These are phyloP conservation scores for Debaryomycetaceae sp. DNA, from an alignment of 1,139 yeast species.

Conservation along the genomic window DNA sequence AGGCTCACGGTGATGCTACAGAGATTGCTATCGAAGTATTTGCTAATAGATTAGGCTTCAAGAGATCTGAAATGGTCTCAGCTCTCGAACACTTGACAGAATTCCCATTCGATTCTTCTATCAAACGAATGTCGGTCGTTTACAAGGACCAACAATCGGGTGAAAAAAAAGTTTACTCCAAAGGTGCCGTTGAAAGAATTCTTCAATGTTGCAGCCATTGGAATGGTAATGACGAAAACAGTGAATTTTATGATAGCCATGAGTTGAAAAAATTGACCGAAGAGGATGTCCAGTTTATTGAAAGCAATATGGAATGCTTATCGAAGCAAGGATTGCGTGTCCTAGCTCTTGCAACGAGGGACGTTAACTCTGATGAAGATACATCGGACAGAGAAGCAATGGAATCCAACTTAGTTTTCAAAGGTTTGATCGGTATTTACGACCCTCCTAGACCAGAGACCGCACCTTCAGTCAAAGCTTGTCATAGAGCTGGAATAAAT, in stretches of 20 bases:
- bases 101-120: slow-evolving; percentile 75
- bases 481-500: slow-evolving; percentile 75
- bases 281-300: slow-evolving; percentile 40
- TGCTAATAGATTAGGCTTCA: slow-evolving; percentile 51
- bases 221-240: slow-evolving; percentile 35
- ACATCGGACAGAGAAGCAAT: slow-evolving; percentile 45
- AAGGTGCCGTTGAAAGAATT: slow-evolving; percentile 80
- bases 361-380: slow-evolving; percentile 18
- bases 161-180: slow-evolving; percentile 48
- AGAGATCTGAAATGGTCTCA: slow-evolving; percentile 31
- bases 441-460: slow-evolving; percentile 82
- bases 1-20: slow-evolving; percentile 82
- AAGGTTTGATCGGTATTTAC: slow-evolving; percentile 75
- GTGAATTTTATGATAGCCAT: slow-evolving; percentile 15
- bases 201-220: slow-evolving; percentile 56
- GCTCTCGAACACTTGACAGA: slow-evolving; percentile 51
- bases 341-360: slow-evolving; percentile 60
- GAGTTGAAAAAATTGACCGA: slow-evolving; percentile 35
- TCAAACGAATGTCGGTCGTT: slow-evolving; percentile 71
- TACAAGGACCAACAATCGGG: slow-evolving; percentile 35
- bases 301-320: slow-evolving; percentile 57
- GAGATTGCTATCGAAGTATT: slow-evolving; percentile 82
- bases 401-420: slow-evolving; percentile 55
- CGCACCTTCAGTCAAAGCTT: slow-evolving; percentile 60
- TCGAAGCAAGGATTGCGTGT: slow-evolving; percentile 74